Base-by-base conservation (phyloP, 306 rosid genomes). In the Sophora flavescens region DNA sequence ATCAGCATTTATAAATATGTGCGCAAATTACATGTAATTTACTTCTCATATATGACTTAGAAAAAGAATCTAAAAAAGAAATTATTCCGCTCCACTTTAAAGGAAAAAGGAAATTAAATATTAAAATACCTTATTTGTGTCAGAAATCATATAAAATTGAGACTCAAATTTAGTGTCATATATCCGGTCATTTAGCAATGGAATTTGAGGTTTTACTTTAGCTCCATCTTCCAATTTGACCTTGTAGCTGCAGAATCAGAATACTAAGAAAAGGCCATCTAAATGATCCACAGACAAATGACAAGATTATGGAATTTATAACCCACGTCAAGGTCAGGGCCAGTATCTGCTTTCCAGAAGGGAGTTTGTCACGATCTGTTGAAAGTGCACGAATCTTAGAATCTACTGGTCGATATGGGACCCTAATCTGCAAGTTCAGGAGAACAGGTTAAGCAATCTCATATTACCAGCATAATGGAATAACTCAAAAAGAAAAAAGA, bases 131-230 rank as follows among this genome's bases (percentile, higher is more conserved):
- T 95, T 95, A 78, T 92, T 92, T 39, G 87, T 53, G 64, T 95
- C 97, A 56, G 89, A 95, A 77, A 95, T 92, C 91, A 95, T 89
- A 76, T 90, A 95, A 84, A 95, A 90, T 53, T 95, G 98, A 61
- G 98, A 95, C 87, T 92, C 98, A 66, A 95, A 89, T 84, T 95
- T 89, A 57, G 83, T 90, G 77, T 95, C 98, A 83, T 95, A 95
- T 76, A 95, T 85, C 61, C 98, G 85, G 75, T 87, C 75, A 83
- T 95, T 95, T 56, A 95, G 91, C 70, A 92, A 84, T 38, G 96
- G 96, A 80, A 95, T 82, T 60, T 69, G 87, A 78, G 98, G 98
- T 73, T 85, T 95, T 71, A 95, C 84, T 87, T 90, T 92, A 74
- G 93, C 92, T 81, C 87, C 93, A 30, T 92, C 97, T 79, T 95